Evolutionary conservation across 768 basidiomycete genomes (phyloP), one percentile per base, ranked within the genome.

Genomic region (Asterophora parasitica): DNA sequence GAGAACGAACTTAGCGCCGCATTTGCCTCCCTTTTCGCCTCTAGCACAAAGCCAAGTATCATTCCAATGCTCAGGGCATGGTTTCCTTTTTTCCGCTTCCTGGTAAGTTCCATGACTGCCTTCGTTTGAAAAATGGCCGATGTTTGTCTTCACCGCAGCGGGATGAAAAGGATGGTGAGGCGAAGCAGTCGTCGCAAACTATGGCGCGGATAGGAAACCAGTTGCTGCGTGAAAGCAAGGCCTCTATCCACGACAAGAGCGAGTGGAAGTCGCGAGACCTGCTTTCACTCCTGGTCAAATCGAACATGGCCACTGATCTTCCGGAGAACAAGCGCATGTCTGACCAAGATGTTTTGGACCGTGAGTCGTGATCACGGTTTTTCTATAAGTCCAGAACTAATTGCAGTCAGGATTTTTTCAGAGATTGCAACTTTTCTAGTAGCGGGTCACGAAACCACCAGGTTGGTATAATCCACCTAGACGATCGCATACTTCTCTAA

Each of bases 261-360:
- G 40, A n/a, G 7, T 50, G 42, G 49, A 46, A 27, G 64, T 66
- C 56, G 63, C 70, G 77, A 9, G 81, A 82, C 60, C 52, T 83
- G 12, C 61, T 83, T 15, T 75, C 73, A 13, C 50, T 65, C 20
- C 42, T 65, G 10, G 66, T 81, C 43, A 69, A 67, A 49, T 77
- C 79, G 5, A 83, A 82, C 54, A 70, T 79, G 69, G 74, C 74
- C 4, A 65, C 67, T 0, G 77, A 81, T 54, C 16, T 44, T n/a
- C 54, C 54, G 8, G 50, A 49, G 27, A 41, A 55, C n/a, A 52
- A 56, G n/a, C 57, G 52, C 1, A 51, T 58, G 50, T 44, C 52
- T 19, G 57, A 58, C 42, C 38, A 52, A 40, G 57, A 58, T 41
- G 57, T 58, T 2, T 46, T 58, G 19, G 44, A 50, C 15, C 57